Evolutionary conservation across 2,329 filamentous ascomycete species (phyloP), one percentile per base, ranked within the genome.

Genomic region (Aspergillus tanneri): DNA sequence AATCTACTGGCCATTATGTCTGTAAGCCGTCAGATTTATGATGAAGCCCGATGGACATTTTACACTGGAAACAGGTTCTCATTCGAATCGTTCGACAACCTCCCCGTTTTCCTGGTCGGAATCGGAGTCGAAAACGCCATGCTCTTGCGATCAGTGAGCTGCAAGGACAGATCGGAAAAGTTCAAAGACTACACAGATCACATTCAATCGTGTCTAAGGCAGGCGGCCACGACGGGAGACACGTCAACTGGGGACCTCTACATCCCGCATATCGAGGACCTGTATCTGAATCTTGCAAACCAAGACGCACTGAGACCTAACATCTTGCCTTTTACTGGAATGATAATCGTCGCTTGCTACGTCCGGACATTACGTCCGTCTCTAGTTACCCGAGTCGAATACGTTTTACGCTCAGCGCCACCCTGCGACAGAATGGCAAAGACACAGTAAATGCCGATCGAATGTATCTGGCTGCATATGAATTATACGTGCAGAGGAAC

Each of bases 41-140:
- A 50, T 1, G 48, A 50, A 21, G 38, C 43, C 6, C 43, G 47
- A 2, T 32, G 11, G 11, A 11, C 34, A 16, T 50, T 47, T 12
- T 47, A 50, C 14, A 0, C 10, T 3, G 3, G 16, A 2, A 44
- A 50, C 19, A 47, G 7, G 3, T 50, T 50, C 43, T 5, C 11
- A 4, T 49, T 45, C 24, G 14, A 19, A n/a, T 23, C 4, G 3
- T n/a, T 11, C 11, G 27, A 40, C 14, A 5, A 3, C 9, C 35
- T 45, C 2, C 35, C 42, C 5, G n/a, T 49, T 6, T 49, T 45
- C 11, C 28, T 49, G 14, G n/a, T 41, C 32, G 47, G 36, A 1
- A 36, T 49, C 18, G 47, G 47, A 22, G 11, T 10, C 5, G 11
- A 28, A 21, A 49, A 45, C 4, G 23, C 28, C n/a, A 25, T 11